phyloP scores from a whole-genome alignment of 495 filamentous ascomycete species.

The Daldinia caldariorum region DNA sequence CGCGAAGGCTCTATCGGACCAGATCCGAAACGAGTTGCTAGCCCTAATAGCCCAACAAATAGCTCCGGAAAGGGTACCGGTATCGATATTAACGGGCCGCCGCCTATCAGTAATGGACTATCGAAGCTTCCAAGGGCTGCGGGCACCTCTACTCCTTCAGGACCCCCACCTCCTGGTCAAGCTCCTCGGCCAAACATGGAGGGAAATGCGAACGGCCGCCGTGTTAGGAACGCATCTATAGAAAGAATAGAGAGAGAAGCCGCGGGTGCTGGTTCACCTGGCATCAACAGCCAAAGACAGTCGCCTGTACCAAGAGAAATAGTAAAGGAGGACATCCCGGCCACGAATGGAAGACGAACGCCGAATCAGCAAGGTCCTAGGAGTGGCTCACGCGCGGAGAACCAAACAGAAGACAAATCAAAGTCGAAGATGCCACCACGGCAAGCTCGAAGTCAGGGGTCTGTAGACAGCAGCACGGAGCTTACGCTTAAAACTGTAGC shows the following conservation, averaged over 20 bases:
- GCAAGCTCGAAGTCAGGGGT: constrained; percentile 57
- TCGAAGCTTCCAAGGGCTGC: constrained; percentile 77
- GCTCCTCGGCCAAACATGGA: constrained; percentile 72
- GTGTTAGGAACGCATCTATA: constrained; percentile 53
- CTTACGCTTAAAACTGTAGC: constrained; percentile 54
- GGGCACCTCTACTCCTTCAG: constrained; percentile 74
- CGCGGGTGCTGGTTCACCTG: constrained; percentile 40
- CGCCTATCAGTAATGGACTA: constrained; percentile 51
- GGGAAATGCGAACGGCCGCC: constrained; percentile 37
- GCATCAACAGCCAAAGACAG: constrained; percentile 54
- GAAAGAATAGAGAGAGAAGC: constrained; percentile 54
- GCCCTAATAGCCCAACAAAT: constrained; percentile 55
- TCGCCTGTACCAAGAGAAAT: constrained; percentile 66
- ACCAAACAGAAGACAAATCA: constrained; percentile 39
- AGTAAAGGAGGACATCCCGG: constrained; percentile 58
- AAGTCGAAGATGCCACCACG: constrained; percentile 48
- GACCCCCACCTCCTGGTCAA: constrained; percentile 88
- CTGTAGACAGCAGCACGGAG: constrained; percentile 61
- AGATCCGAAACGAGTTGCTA: constrained; percentile 63
- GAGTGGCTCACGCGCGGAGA: constrained; percentile 48
- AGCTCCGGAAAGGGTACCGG: constrained; percentile 46
- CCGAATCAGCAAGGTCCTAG: constrained; percentile 58
- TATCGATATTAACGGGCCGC: constrained; percentile 47
- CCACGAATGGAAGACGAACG: constrained; percentile 68
- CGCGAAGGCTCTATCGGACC: constrained; percentile 71